phyloP scores from a whole-genome alignment of 805 yeast species.

The Vanderwaltozyma verrucispora region DNA sequence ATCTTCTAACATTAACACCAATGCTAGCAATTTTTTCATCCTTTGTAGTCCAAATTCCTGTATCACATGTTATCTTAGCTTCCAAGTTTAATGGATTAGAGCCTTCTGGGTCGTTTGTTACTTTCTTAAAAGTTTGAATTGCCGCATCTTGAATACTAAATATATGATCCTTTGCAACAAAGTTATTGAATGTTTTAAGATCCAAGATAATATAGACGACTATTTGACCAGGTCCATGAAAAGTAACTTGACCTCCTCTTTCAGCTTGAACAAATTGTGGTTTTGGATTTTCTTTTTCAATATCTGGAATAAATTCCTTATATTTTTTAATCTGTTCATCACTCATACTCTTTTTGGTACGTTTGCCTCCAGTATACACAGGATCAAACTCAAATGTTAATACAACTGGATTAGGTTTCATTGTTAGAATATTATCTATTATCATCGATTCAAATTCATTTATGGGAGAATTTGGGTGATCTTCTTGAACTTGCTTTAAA shows the following conservation, averaged over 20 bases:
- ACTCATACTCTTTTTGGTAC: constrained; percentile 50
- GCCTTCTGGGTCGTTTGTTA: background rate
- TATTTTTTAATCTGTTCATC: constrained; percentile 16
- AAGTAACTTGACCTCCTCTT: constrained; percentile 94
- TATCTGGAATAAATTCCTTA: constrained; percentile 19
- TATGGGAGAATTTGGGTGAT: constrained; percentile 29
- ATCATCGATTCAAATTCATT: constrained; percentile 39
- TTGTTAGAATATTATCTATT: constrained; percentile 32
- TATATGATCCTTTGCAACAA: constrained; percentile 58
- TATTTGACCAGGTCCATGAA: constrained; percentile 93
- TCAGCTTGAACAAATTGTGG: constrained; percentile 66
- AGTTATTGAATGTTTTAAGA: constrained; percentile 44
- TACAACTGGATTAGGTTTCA: constrained; percentile 55
- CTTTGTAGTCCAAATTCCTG: constrained; percentile 77
- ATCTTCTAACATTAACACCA: constrained; percentile 78
- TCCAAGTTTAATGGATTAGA: constrained; percentile 9
- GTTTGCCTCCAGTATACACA: constrained; percentile 85
- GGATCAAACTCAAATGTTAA: constrained; percentile 79
- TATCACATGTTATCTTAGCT: constrained; percentile 44
- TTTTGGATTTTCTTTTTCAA: constrained; percentile 25
- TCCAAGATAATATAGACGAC: constrained; percentile 78
- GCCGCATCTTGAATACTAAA: constrained; percentile 49
- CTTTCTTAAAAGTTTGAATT: constrained; percentile 34
- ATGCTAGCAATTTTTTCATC: constrained; percentile 66
- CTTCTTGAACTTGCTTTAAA: constrained; percentile 30